Evolutionary conservation across 2,329 filamentous ascomycete genomes (phyloP), one percentile per base, ranked within the genome.

Genomic region (Nothophaeocryptopus gaeumannii): DNA sequence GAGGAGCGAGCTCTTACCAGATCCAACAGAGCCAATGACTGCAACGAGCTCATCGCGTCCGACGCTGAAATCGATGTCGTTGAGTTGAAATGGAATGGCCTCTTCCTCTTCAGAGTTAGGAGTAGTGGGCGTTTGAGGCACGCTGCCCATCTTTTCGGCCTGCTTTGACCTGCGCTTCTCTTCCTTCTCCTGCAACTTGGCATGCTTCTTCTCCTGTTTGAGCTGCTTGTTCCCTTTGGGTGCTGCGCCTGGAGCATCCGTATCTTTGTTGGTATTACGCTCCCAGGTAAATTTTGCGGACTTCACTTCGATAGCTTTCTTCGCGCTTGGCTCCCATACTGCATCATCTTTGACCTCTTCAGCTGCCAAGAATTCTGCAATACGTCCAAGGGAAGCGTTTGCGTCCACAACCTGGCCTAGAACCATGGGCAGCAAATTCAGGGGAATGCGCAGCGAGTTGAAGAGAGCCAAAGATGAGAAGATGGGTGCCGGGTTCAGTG

Each of bases 391-490:
- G 0, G 91, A 95, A 1, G 87, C 86, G 77, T 86, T 90, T 1
- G 90, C 93, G 71, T 99, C 93, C 11, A 91, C 88, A 1, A 90
- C 82, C 67, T 95, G 90, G 30, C 90, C 88, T 59, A 97, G 84
- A 37, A 96, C 88, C 55, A 96, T 72, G 0, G 92, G 92, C 2
- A 97, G 75, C 63, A 96, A 72, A 64, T 96, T 97, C 45, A 99
- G 79, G 0, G 93, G 93, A 69, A 96, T 82, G 36, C 93, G 84
- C 37, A 99, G 78, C 5, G 87, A 84, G 68, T 97, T 97, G 78
- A 97, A 99, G 7, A 97, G 73, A 0, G 92, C 92, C 11, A 97
- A 78, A 0, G 92, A 97, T 0, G 92, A 96, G 73, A 99, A 97
- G 32, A 97, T 80, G 16, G 84, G 77, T 0, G 90, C 89, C 0